Conservation (phyloP, 2,329 filamentous ascomycete species). For the Dactylellina leptospora region DNA sequence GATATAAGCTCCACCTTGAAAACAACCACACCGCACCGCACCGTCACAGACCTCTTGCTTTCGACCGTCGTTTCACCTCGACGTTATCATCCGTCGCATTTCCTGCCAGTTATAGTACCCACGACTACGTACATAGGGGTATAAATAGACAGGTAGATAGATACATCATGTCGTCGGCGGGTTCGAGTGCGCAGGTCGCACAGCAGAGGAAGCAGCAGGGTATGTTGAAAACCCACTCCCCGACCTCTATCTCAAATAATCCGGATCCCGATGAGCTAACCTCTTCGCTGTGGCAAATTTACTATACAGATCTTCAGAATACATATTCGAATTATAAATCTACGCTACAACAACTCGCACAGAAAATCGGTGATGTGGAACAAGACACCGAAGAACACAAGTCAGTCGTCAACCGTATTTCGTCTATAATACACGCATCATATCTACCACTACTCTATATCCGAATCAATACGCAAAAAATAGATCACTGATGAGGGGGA, state of each 20-base stretch:
- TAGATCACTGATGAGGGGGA: too few species aligned
- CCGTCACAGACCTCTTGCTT: constrained; percentile 8
- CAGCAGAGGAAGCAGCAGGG: constrained; percentile 59
- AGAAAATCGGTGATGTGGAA: constrained; percentile 97
- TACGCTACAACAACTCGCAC: constrained; percentile 86
- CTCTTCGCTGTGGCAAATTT: neutral
- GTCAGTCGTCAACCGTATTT: too few species aligned
- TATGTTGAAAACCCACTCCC: too few species aligned
- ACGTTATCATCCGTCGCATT: neutral
- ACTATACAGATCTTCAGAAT: constrained; percentile 74
- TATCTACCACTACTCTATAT: too few species aligned
- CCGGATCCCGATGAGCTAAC: neutral
- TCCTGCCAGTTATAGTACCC: too few species aligned
- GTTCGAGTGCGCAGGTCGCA: constrained; percentile 40
- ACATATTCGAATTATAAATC: constrained; percentile 82
- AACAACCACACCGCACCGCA: constrained; percentile 25
- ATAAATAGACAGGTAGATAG: too few species aligned
- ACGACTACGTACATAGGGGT: too few species aligned
- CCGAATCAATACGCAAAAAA: too few species aligned
- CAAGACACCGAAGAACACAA: constrained; percentile 98
- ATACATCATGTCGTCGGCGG: constrained; percentile 30
- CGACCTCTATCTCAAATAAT: neutral
- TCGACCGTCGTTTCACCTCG: constrained; percentile 2
- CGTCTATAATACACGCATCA: too few species aligned
- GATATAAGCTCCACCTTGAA: constrained; percentile 45